Base-by-base conservation (phyloP, 1,139 yeast genomes). In the Nadsonia starkeyi-henricii region DNA sequence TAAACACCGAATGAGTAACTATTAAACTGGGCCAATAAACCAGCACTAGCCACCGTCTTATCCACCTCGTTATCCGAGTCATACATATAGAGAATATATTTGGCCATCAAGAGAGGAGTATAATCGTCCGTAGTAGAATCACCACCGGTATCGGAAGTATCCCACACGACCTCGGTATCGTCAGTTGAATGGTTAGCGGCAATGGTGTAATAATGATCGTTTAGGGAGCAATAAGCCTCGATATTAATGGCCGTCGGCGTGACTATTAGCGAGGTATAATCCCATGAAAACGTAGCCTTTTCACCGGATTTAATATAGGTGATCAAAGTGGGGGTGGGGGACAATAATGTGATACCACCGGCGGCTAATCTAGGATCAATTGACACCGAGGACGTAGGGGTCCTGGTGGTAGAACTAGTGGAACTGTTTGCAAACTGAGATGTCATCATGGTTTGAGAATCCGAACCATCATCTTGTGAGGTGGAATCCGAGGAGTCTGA, bases 271-370 rank as follows among this genome's bases (percentile, higher is more conserved):
- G 62, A 59, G 21, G 71, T 66, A 52, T 64, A 68, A 36, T 62
- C 56, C 72, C 72, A 68, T 26, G 63, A 59, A 51, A 69, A 69
- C 15, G 72, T 67, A 13, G 70, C 72, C 41, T 56, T 53, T 17
- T 62, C 62, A 3, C 73, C 72, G 42, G 65, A 57, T 52, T 66
- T 66, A 51, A 68, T 57, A 50, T 68, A 69, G 1, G 70, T 64
- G 2, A 62, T 52, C 26, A 56, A 58, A 12, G 69, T 64, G 3
- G 66, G 52, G 2, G 56, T 58, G 1, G 72, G 72, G 9, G 65
- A 58, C 9, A 55, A 44, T 52, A 69, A 50, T 3, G 64, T 51
- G 15, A 67, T 56, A 1, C 65, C 65, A 2, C 72, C 72, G 0
- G 70, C 64, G 0, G 71, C 67, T 13, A 57, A 53, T 4, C 56